Conservation (phyloP, 2,329 filamentous ascomycete genomes). For the Trichoderma guizhouense region DNA sequence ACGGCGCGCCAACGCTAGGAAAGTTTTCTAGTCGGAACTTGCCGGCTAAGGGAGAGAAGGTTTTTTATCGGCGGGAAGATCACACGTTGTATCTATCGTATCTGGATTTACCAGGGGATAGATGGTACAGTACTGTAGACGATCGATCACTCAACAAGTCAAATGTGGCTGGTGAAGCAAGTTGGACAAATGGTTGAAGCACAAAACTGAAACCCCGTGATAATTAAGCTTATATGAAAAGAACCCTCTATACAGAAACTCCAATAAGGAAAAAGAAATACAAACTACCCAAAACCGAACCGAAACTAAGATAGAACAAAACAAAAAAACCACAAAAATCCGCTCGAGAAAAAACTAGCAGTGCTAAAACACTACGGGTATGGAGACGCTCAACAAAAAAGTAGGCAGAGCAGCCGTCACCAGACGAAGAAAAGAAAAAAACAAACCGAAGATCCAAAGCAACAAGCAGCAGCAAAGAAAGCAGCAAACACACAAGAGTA, state of each 20-base stretch:
- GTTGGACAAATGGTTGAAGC: neutral
- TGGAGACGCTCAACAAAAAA: neutral
- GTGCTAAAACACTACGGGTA: slow-evolving; percentile 7
- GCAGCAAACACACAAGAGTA: neutral
- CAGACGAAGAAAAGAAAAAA: neutral
- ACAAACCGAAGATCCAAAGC: neutral
- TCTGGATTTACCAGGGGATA: neutral
- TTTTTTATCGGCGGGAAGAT: neutral
- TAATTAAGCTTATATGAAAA: neutral
- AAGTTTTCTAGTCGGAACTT: slow-evolving; percentile 9
- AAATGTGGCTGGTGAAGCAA: neutral
- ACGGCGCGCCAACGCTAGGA: slow-evolving; percentile 2
- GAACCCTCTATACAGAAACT: neutral
- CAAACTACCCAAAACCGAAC: neutral
- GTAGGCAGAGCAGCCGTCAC: neutral
- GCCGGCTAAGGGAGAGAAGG: slow-evolving; percentile 1
- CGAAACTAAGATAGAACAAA: neutral
- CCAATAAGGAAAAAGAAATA: neutral
- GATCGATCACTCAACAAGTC: neutral
- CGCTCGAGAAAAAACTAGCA: neutral
- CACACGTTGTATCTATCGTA: neutral
- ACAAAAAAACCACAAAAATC: neutral
- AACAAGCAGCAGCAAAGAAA: neutral
- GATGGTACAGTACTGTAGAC: neutral
- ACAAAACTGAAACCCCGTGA: neutral